Percentiles rank a stretch among this genome's conserved stretches.
phyloP scores from a whole-genome alignment of 2,329 filamentous ascomycete genomes.

The Albifimbria verrucaria region DNA sequence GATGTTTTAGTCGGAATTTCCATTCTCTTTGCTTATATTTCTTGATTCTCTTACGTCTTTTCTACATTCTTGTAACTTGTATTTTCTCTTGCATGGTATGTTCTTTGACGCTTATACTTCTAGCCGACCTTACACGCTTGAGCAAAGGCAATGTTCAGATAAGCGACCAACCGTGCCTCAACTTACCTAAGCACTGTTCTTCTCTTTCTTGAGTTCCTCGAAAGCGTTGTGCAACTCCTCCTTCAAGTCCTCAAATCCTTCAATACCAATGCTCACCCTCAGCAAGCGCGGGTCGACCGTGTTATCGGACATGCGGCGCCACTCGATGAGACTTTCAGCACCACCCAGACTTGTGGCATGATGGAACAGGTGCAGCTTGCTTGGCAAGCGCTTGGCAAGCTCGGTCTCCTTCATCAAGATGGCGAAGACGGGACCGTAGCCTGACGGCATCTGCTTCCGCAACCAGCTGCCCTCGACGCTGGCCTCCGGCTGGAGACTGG shows the following conservation, averaged over 20 bases:
- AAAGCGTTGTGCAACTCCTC: constrained; percentile 70
- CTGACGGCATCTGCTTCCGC: constrained; percentile 82
- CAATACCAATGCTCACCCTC: constrained; percentile 81
- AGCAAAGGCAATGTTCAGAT: too few species aligned
- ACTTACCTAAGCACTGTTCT: neutral
- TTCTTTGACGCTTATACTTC: too few species aligned
- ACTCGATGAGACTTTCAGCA: constrained; percentile 95
- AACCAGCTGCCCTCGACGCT: constrained; percentile 66
- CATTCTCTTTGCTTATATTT: neutral
- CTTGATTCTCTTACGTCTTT: too few species aligned
- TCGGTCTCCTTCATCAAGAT: constrained; percentile 61
- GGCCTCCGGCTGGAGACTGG: constrained; percentile 69
- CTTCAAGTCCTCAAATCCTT: constrained; percentile 80
- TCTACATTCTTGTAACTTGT: too few species aligned
- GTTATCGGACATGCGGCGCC: constrained; percentile 83
- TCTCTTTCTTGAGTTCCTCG: constrained; percentile 40
- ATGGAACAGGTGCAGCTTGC: constrained; percentile 78
- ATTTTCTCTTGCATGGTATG: too few species aligned
- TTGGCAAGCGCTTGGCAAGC: constrained; percentile 68
- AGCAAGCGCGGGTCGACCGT: constrained; percentile 69
- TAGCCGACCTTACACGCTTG: too few species aligned
- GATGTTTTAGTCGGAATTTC: too few species aligned
- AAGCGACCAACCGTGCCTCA: too few species aligned
- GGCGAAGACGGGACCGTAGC: constrained; percentile 85
- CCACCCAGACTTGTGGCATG: constrained; percentile 93